Evolutionary conservation across 345 rosid species (phyloP).

Genomic region (Corymbia maculata): DNA sequence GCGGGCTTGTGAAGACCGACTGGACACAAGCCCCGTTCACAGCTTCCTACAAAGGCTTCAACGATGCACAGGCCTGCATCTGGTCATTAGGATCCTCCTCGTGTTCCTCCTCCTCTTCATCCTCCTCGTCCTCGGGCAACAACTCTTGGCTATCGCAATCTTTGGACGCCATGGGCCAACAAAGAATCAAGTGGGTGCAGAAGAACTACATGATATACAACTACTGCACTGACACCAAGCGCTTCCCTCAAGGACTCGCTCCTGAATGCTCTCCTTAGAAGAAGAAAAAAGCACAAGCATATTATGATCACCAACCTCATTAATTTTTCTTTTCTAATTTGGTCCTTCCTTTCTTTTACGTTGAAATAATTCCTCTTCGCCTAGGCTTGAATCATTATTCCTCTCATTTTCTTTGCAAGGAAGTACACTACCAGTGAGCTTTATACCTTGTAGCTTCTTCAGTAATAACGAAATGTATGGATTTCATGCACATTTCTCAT

Average conservation of each 20-base stretch:
- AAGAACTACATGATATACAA: background rate
- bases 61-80: background rate
- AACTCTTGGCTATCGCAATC: background rate
- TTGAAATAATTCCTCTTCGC: background rate
- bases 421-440: background rate
- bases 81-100: background rate
- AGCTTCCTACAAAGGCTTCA: background rate
- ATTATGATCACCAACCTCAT: background rate
- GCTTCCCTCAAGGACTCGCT: background rate
- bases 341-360: background rate
- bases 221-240: background rate
- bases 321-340: background rate
- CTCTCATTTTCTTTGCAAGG: background rate
- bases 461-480: background rate
- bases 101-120: background rate
- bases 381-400: background rate
- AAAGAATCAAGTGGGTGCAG: background rate
- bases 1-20: background rate
- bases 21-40: background rate
- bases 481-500: background rate
- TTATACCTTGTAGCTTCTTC: background rate
- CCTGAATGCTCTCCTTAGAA: background rate
- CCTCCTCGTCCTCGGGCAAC: background rate
- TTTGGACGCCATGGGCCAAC: background rate
- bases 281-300: background rate